phyloP scores from a whole-genome alignment of 257 asterid species.

The Solanum megistacrolobum region DNA sequence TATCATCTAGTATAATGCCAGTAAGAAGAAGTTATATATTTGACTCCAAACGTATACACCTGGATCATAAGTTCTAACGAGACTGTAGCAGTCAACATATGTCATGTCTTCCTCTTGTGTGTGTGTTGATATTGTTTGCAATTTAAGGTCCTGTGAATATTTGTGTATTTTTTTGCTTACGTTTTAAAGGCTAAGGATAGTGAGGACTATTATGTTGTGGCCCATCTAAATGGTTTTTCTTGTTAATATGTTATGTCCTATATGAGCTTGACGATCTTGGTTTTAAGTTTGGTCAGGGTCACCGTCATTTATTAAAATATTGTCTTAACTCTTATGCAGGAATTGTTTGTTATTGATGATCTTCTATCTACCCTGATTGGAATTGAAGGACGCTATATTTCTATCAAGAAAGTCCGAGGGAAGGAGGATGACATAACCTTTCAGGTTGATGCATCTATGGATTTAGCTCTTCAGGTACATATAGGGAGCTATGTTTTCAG shows the following conservation, averaged over 20 bases:
- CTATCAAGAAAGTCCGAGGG: slow-evolving; percentile 51
- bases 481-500: neutral
- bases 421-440: slow-evolving; percentile 46
- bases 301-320: neutral
- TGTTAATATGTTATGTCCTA: neutral
- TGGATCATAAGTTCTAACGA: neutral
- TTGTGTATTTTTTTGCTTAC: neutral
- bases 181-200: neutral
- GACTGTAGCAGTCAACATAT: neutral
- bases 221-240: neutral
- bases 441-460: slow-evolving; percentile 91
- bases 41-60: neutral
- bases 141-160: neutral
- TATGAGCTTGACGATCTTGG: neutral
- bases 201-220: neutral
- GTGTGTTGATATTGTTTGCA: neutral
- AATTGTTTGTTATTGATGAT: slow-evolving; percentile 82
- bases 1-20: neutral
- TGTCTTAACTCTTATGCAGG: slow-evolving; percentile 36
- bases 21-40: neutral
- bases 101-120: neutral
- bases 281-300: neutral
- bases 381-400: slow-evolving; percentile 79
- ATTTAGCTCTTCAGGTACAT: slow-evolving; percentile 78
- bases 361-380: slow-evolving; percentile 74